These are phyloP conservation scores for Linum lewisii DNA, from an alignment of 345 rosid species.

Conservation along the genomic window DNA sequence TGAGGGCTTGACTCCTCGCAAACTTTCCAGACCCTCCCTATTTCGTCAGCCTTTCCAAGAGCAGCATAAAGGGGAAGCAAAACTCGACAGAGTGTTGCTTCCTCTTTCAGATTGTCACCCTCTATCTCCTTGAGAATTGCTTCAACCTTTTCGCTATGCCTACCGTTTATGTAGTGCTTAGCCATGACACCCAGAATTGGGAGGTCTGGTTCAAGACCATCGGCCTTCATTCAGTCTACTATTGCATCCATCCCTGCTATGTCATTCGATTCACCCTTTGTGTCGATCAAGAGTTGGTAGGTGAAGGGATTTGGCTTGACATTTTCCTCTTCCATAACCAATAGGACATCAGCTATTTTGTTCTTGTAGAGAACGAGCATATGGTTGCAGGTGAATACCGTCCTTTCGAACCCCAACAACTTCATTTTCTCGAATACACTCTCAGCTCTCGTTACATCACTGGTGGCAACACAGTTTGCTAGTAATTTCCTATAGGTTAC, in stretches of 20 bases:
- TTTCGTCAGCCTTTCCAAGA: constrained; percentile 73
- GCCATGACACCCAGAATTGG: constrained; percentile 41
- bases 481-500: constrained; percentile 60
- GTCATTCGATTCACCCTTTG: constrained; percentile 72
- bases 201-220: constrained; percentile 60
- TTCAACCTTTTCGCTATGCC: constrained; percentile 62
- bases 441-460: constrained; percentile 56
- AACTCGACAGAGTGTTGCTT: constrained; percentile 35
- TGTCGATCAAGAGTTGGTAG: constrained; percentile 58
- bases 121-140: constrained; percentile 67
- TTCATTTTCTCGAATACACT: constrained; percentile 75
- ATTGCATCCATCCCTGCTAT: constrained; percentile 81
- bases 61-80: constrained; percentile 69
- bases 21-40: constrained; percentile 67
- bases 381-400: constrained; percentile 77
- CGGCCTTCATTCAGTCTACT: constrained; percentile 76
- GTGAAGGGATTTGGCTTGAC: constrained; percentile 72
- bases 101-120: constrained; percentile 54
- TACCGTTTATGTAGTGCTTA: constrained; percentile 52
- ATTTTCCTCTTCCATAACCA: constrained; percentile 90
- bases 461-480: constrained; percentile 47
- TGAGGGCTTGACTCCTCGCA: constrained; percentile 46
- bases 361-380: constrained; percentile 84
- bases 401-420: constrained; percentile 53
- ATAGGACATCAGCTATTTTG: constrained; percentile 75